Base-by-base conservation (phyloP, 108 stramenopile genomes). In the Hondaea fermentalgiana region DNA sequence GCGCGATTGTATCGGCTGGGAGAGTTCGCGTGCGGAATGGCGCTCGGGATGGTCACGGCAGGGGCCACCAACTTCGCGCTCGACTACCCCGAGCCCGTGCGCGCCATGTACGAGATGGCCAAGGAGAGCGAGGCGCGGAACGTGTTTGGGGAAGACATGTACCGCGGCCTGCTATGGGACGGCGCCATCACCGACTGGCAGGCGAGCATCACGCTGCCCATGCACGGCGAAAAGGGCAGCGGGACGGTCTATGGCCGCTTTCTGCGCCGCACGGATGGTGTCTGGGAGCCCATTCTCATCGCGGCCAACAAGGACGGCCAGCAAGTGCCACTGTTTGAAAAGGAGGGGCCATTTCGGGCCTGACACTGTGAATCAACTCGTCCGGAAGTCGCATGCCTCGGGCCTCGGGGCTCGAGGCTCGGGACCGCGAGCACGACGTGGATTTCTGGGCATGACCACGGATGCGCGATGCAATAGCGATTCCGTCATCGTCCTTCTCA, bases 221-320 rank as follows among this genome's bases (percentile, higher is more conserved):
- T 83, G 51, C n/a, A 53, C 51, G 76, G 76, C 51, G 76, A 83
- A 12, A 23, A 83, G 3, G 76, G 49, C 4, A 23, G 28, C n/a
- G 76, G 76, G 25, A 53, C 76, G 4, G 76, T 53, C 23, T 83
- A 83, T 35, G 76, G 76, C 23, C 45, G 76, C n/a, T 83, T 83
- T 16, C 19, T 83, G 49, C 45, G 76, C 19, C 49, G 76, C 19
- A 23, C 44, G 19, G 76, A 83, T 16, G 76, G 76, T 0, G 5
- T 45, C 43, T 83, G 76, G 76, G 76, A 83, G 76, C 76, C 76
- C 76, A 83, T 83, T 35, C 51, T 83, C 49, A 23, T 83, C 14
- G 76, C 51, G 51, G 76, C 76, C 25, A 47, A 53, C 23, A 53
- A 47, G n/a, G 51, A 83, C 49, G 51, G 51, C n/a, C 12, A 83